Evolutionary conservation across 2,329 filamentous ascomycete species (phyloP), one percentile per base, ranked within the genome.

Genomic region (Fusarium nygamai): DNA sequence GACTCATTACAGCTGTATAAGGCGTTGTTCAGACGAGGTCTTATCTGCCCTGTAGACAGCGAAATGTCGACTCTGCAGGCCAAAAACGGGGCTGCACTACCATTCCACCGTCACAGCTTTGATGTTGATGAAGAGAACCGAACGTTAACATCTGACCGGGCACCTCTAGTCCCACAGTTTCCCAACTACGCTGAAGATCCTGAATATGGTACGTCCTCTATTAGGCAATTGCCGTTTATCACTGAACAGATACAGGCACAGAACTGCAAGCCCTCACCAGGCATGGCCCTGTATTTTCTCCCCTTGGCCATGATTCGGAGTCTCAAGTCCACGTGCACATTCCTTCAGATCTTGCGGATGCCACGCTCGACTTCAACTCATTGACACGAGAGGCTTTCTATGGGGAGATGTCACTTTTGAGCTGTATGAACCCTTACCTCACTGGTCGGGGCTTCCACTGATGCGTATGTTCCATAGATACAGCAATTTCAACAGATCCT

Each of bases 181-280:
- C 17, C 9, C 17, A 3, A n/a, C 6, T 8, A 17, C 7, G 7
- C 1, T 17, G 11, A 58, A 6, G n/a, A 8, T 10, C 2, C 17
- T 3, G 29, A 46, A 12, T 3, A 46, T 13, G 39, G 54, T 58
- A 0, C 13, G 39, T 24, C 1, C 2, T 3, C 3, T 22, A 13
- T 6, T 3, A 7, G 3, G 13, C 1, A 20, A 11, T 8, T 1
- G 5, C 7, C 0, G 3, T 5, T 12, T 2, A 11, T n/a, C 17
- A 27, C 39, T 58, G 6, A 58, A 8, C 8, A 1, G 5, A 10
- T 2, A 14, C 13, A 27, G n/a, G 39, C 17, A 24, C n/a, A 12
- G 54, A 58, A 19, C 29, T 58, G 5, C 39, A 46, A 5, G 3
- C 8, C 2, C 2, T 44, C 17, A 6, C 5, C 5, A 20, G 22